Conservation (phyloP, 2,329 filamentous ascomycete genomes). For the Podosphaera xanthii region DNA sequence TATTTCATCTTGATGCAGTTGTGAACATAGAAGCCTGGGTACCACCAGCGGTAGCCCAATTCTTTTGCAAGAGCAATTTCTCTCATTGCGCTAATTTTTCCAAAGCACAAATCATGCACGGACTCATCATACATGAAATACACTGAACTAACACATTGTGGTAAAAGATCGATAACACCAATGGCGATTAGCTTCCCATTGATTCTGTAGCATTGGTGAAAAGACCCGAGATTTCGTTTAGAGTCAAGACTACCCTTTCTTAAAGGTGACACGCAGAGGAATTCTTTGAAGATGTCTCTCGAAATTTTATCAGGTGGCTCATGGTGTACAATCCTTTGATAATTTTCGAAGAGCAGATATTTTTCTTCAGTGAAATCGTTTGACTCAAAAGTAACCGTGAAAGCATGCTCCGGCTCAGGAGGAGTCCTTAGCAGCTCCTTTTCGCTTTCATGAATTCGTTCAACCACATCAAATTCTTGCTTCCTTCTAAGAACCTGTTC, state of each 20-base stretch:
- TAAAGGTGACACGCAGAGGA: constrained; percentile 52
- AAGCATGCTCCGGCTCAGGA: constrained; percentile 40
- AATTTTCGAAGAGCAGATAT: constrained; percentile 47
- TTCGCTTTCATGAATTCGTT: constrained; percentile 50
- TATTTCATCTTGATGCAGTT: constrained; percentile 65
- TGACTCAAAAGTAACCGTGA: constrained; percentile 47
- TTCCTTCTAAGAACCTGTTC: constrained; percentile 39
- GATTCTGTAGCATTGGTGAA: constrained; percentile 61
- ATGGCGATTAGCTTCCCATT: constrained; percentile 56
- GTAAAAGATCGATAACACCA: constrained; percentile 54
- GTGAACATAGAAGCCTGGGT: constrained; percentile 65
- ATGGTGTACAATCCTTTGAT: constrained; percentile 50
- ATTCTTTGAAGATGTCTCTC: constrained; percentile 39
- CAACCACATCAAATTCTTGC: constrained; percentile 41
- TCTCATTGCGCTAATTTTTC: constrained; percentile 51
- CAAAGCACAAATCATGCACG: constrained; percentile 44
- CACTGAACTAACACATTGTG: constrained; percentile 55
- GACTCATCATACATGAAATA: constrained; percentile 68
- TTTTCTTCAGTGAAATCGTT: constrained; percentile 57
- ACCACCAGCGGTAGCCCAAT: constrained; percentile 55
- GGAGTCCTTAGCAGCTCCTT: constrained; percentile 22
- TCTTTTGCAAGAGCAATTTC: constrained; percentile 52
- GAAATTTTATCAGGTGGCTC: constrained; percentile 38
- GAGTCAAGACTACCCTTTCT: constrained; percentile 21
- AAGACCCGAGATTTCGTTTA: constrained; percentile 41